Base-by-base conservation (phyloP, 164 flowering plant genomes). In the Liquidambar formosana region DNA sequence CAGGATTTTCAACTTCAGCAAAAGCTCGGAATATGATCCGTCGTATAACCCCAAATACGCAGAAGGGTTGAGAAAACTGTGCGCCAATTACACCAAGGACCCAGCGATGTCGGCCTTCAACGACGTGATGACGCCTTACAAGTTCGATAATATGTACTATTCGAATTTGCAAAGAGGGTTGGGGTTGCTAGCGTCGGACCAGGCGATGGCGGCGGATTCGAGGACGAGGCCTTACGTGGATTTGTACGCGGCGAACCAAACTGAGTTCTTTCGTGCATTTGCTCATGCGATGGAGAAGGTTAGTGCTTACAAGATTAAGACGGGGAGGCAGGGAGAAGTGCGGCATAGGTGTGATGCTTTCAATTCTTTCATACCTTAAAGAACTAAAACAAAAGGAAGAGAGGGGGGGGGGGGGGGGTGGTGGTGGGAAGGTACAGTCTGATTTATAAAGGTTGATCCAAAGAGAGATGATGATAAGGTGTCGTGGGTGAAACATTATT, bases 101-200 rank as follows among this genome's bases (percentile, higher is more conserved):
- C 71, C 84, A 1, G 47, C 74, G 0, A 75, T 84, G 71, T 77
- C 96, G 18, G 90, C 80, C 1, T 89, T 86, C 70, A 83, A 84
- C 33, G 96, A 90, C 62, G 82, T 84, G 14, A 85, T 87, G 78
- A 83, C 87, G 1, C 93, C 96, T 0, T 76, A 75, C 44, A 89
- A 83, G 62, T 90, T 90, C 61, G 96, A 90, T 64, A 90, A 90
- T 67, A 69, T 77, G 77, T 90, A 82, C 66, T 90, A 49, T 72
- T 57, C 65, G 69, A 90, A 90, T 56, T 71, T 88, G 59, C 81
- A 68, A 56, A 81, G 77, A 14, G 96, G 96, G 19, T 60, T 90
- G 25, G 90, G 84, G 10, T 33, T 90, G 38, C 62, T 89, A 52
- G 72, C 78, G 0, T 75, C 89, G 5, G 96, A 88, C 57, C 75